Percentiles rank a stretch among this genome's conserved stretches.
Conservation (phyloP, 139 green algal genomes). For the Chlorella sorokiniana region DNA sequence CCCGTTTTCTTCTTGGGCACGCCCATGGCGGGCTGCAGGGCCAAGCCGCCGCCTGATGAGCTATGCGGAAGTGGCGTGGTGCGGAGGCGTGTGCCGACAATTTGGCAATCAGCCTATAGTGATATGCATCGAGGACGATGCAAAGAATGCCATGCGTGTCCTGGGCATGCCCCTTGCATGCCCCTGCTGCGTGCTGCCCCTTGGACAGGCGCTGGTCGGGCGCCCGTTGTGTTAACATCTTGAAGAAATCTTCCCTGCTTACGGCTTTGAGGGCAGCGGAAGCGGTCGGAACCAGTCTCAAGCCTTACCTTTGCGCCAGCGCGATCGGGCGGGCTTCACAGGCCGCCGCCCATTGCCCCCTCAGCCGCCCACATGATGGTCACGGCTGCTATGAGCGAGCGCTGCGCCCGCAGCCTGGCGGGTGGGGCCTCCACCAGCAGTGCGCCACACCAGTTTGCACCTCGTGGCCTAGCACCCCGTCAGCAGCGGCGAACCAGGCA, state of each 20-base stretch:
- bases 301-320: not conserved
- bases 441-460: not conserved
- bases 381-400: not conserved
- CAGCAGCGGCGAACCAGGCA: not conserved
- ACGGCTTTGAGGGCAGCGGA: not conserved
- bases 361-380: not conserved
- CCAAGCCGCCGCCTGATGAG: too few relatives aligned
- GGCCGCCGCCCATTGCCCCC: not conserved
- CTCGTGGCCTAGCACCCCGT: not conserved
- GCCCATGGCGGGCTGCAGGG: not conserved
- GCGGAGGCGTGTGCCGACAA: too few relatives aligned
- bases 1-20: conserved; percentile 15
- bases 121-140: too few relatives aligned
- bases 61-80: not conserved
- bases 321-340: not conserved
- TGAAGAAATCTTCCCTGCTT: too few relatives aligned
- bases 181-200: too few relatives aligned
- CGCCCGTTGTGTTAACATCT: too few relatives aligned
- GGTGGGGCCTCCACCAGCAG: not conserved
- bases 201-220: too few relatives aligned
- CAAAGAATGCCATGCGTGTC: too few relatives aligned
- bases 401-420: conserved; percentile 1
- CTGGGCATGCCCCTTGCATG: too few relatives aligned
- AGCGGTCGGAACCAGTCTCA: not conserved
- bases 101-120: too few relatives aligned